A percentile compares a stretch with the other conserved stretches of the same genome.
Evolutionary conservation across 179 eudicot genomes (phyloP).

Genomic region (Amaranthus tricolor): DNA sequence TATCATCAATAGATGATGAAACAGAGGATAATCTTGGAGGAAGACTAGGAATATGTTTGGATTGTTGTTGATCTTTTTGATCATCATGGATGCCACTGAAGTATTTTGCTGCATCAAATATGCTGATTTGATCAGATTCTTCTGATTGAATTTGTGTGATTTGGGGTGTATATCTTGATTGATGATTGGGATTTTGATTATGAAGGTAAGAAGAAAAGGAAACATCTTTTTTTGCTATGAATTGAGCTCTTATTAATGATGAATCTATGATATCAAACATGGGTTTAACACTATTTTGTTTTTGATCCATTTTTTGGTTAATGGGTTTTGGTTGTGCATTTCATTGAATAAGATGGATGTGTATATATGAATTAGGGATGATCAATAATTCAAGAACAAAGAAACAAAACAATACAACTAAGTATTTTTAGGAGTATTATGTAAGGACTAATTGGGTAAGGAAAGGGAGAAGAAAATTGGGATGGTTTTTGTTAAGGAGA

Average conservation of each 20-base stretch:
- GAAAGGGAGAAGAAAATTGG: background rate
- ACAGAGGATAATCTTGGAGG: slow-evolving; percentile 54
- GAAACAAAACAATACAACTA: slow-evolving; percentile 34
- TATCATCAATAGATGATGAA: slow-evolving; percentile 42
- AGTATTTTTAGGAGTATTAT: slow-evolving; percentile 18
- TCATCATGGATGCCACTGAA: slow-evolving; percentile 45
- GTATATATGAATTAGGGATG: slow-evolving; percentile 17
- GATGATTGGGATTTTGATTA: slow-evolving; percentile 13
- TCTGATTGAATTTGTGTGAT: slow-evolving; percentile 22
- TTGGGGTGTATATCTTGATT: slow-evolving; percentile 1
- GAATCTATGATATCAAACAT: slow-evolving; percentile 28
- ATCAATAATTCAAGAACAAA: slow-evolving; percentile 28
- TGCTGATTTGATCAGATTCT: slow-evolving; percentile 65
- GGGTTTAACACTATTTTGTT: slow-evolving; percentile 24
- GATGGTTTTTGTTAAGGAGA: slow-evolving; percentile 9
- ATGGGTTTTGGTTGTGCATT: background rate
- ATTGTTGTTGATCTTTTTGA: slow-evolving; percentile 11
- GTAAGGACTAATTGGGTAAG: slow-evolving; percentile 3
- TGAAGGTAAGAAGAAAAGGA: slow-evolving; percentile 34
- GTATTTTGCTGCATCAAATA: slow-evolving; percentile 83
- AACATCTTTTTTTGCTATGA: slow-evolving; percentile 23
- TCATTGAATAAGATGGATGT: background rate
- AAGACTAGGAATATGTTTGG: slow-evolving; percentile 20
- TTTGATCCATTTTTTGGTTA: slow-evolving; percentile 20
- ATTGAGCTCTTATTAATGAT: slow-evolving; percentile 30